Evolutionary conservation across 306 rosid genomes (phyloP).

Genomic region (Gynostemma pentaphyllum): DNA sequence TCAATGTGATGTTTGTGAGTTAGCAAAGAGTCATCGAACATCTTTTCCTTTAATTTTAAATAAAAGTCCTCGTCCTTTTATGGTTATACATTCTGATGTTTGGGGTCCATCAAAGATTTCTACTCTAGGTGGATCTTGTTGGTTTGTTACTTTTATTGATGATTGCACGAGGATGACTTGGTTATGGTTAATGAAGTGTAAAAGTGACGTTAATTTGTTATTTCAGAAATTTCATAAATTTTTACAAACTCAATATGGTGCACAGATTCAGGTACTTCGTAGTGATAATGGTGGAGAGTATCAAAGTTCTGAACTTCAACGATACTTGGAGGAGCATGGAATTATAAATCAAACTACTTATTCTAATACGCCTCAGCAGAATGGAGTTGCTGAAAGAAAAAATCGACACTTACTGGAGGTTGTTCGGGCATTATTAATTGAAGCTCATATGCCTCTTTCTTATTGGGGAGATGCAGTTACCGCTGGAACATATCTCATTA

Average conservation of each 20-base stretch:
- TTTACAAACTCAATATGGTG: not conserved
- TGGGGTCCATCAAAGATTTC: too few species aligned
- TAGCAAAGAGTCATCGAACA: too few species aligned
- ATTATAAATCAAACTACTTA: not conserved
- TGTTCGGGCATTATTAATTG: not conserved
- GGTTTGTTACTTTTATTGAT: too few species aligned
- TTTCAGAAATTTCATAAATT: not conserved
- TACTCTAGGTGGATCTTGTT: too few species aligned
- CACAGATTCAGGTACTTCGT: not conserved
- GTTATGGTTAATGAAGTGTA: too few species aligned
- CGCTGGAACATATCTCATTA: not conserved
- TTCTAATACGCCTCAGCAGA: not conserved
- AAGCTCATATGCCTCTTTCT: not conserved
- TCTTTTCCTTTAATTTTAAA: too few species aligned
- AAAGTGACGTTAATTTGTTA: not conserved
- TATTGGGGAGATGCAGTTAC: not conserved
- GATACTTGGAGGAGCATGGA: not conserved
- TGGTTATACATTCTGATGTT: too few species aligned
- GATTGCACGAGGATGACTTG: too few species aligned
- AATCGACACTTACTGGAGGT: not conserved
- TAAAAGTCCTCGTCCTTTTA: too few species aligned
- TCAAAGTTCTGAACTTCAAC: not conserved
- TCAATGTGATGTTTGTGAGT: too few species aligned
- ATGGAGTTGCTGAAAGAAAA: too few species aligned
- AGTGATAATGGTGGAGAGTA: not conserved